Conservation (phyloP, 306 rosid species). For the Herpetospermum pedunculosum region DNA sequence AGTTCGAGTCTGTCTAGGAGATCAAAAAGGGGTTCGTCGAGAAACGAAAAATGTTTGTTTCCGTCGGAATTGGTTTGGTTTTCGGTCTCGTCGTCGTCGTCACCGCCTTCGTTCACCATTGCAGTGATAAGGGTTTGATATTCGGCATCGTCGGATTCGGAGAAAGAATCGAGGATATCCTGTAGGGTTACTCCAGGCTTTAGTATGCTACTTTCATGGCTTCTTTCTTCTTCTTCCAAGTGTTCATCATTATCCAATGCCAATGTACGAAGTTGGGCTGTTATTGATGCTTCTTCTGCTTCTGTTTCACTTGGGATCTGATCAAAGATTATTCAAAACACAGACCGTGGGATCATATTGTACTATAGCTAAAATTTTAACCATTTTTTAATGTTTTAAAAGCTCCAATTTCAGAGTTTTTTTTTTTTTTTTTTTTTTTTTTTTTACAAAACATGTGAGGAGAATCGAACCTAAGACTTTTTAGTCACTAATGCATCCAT, state of each 20-base stretch:
- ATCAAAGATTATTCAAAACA: neutral
- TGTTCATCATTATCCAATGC: neutral
- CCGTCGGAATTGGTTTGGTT: neutral
- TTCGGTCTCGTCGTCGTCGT: neutral
- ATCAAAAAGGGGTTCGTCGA: neutral
- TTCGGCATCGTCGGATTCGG: neutral
- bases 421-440: too few relatives aligned
- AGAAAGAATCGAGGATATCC: neutral
- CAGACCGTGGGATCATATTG: neutral
- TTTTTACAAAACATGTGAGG: too few relatives aligned
- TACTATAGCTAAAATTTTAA: too few relatives aligned
- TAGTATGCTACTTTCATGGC: neutral
- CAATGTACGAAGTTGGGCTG: neutral
- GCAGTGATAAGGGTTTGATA: neutral
- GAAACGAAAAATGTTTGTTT: neutral
- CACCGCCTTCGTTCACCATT: neutral
- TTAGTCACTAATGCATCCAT: too few relatives aligned
- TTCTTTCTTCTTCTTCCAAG: neutral
- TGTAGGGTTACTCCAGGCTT: neutral
- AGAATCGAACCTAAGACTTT: too few relatives aligned
- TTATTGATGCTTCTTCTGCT: neutral
- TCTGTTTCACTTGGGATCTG: neutral
- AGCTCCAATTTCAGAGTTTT: too few relatives aligned
- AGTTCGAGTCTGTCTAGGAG: neutral
- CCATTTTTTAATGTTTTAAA: too few relatives aligned